Evolutionary conservation across 352 stramenopile genomes (phyloP).

Genomic region (Saprolegnia diclina): DNA sequence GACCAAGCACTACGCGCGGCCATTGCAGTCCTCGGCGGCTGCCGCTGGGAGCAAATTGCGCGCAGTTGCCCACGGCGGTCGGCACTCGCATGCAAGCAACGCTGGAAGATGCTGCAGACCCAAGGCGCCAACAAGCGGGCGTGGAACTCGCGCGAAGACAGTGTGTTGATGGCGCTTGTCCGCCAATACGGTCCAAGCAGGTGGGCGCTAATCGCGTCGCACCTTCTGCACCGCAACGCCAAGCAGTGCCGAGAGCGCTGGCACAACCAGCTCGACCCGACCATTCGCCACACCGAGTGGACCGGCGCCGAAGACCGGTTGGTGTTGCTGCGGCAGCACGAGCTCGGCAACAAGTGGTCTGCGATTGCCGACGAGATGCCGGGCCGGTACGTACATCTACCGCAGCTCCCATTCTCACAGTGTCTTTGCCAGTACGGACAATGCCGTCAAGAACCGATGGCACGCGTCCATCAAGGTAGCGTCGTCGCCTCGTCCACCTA

Average conservation of each 20-base stretch:
- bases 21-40: no score
- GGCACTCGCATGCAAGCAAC: no score
- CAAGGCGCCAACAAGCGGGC: background rate
- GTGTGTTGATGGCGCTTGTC: background rate
- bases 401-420: no score
- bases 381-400: no score
- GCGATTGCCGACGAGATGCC: conserved; percentile 96
- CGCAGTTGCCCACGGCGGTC: no score
- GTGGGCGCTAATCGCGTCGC: background rate
- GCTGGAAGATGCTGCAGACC: no score
- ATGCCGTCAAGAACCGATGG: conserved; percentile 98
- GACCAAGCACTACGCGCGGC: no score
- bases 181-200: background rate
- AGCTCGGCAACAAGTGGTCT: conserved; percentile 94
- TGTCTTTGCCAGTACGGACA: conserved; percentile 89
- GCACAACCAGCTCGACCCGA: conserved; percentile 78
- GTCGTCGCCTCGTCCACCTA: no score
- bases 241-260: conserved; percentile 33
- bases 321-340: conserved; percentile 70
- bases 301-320: conserved; percentile 81
- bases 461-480: conserved; percentile 33
- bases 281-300: conserved; percentile 72
- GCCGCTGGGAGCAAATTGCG: no score
- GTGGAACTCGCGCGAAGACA: background rate
- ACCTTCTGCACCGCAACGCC: background rate